Evolutionary conservation across 495 filamentous ascomycete species (phyloP).

Genomic region (Rusavskia elegans): DNA sequence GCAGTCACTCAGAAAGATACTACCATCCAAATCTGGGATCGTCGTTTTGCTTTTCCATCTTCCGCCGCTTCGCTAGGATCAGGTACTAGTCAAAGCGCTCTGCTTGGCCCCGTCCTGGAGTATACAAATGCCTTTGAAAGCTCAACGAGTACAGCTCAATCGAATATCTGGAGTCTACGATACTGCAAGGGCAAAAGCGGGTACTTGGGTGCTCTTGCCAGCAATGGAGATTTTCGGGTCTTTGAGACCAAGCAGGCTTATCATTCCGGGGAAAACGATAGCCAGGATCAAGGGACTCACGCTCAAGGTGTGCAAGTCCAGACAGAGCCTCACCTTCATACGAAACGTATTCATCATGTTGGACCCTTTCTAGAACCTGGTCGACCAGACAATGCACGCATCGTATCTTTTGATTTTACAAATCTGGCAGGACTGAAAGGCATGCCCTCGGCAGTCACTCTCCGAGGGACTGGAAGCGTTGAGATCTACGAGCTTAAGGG

Average conservation of each 20-base stretch:
- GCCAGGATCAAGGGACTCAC: neutral
- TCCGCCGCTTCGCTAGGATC: constrained; percentile 24
- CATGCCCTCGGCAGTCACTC: constrained; percentile 43
- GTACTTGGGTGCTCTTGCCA: constrained; percentile 60
- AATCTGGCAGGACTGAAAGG: constrained; percentile 43
- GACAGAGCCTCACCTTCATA: constrained; percentile 25
- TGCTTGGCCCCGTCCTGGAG: constrained; percentile 41
- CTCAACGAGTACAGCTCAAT: constrained; percentile 25
- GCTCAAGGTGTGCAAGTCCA: constrained; percentile 21
- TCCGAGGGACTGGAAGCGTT: constrained; percentile 51
- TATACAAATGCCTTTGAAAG: constrained; percentile 49
- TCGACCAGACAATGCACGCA: constrained; percentile 39
- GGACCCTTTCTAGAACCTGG: constrained; percentile 24
- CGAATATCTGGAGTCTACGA: constrained; percentile 59
- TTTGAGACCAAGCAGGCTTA: constrained; percentile 53
- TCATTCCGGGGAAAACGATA: constrained; percentile 15
- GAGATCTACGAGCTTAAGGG: constrained; percentile 47
- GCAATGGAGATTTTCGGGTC: constrained; percentile 61
- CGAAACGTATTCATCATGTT: constrained; percentile 32
- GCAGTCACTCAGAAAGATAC: constrained; percentile 54
- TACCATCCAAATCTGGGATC: constrained; percentile 77
- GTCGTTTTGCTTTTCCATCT: constrained; percentile 43
- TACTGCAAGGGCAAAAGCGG: constrained; percentile 63
- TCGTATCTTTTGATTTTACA: constrained; percentile 82
- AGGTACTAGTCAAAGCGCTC: constrained; percentile 16